Conservation (phyloP, 768 basidiomycete genomes). For the Amanita thiersii region DNA sequence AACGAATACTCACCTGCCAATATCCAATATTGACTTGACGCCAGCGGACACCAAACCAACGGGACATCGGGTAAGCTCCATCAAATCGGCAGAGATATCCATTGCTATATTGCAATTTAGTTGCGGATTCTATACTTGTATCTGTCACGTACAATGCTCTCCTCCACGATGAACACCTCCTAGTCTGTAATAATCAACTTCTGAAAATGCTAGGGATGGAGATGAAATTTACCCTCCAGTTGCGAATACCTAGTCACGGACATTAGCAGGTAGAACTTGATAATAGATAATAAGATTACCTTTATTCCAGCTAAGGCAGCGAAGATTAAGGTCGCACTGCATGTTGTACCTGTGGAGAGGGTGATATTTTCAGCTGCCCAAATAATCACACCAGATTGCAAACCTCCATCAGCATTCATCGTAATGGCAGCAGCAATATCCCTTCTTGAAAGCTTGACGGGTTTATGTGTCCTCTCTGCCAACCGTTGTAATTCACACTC, state of each 20-base stretch:
- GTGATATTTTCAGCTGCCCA: background rate
- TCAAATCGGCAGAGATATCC: conserved; percentile 92
- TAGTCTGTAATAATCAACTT: conserved; percentile 31
- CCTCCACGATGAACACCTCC: conserved; percentile 73
- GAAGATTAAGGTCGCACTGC: conserved; percentile 66
- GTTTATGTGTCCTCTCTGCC: conserved; percentile 39
- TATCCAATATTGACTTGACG: conserved; percentile 92
- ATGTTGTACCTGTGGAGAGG: conserved; percentile 49
- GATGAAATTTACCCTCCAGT: conserved; percentile 74
- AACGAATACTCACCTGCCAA: conserved; percentile 48
- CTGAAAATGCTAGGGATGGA: conserved; percentile 5
- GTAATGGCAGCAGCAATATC: conserved; percentile 76
- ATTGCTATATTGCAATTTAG: conserved; percentile 44
- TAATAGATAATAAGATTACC: conserved; percentile 24
- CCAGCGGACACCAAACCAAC: conserved; percentile 92
- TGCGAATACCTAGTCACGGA: conserved; percentile 57
- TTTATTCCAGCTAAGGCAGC: conserved; percentile 83
- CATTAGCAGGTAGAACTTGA: conserved; percentile 1
- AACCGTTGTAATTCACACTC: conserved; percentile 57
- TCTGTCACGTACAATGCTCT: conserved; percentile 12
- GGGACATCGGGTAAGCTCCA: conserved; percentile 81
- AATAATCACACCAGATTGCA: conserved; percentile 10
- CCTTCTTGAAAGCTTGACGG: conserved; percentile 68
- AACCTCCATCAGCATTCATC: conserved; percentile 65
- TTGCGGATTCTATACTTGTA: background rate